These are phyloP conservation scores for Apophysomyces ossiformis DNA, from an alignment of 371 early-diverging fungal species.

Conservation along the genomic window DNA sequence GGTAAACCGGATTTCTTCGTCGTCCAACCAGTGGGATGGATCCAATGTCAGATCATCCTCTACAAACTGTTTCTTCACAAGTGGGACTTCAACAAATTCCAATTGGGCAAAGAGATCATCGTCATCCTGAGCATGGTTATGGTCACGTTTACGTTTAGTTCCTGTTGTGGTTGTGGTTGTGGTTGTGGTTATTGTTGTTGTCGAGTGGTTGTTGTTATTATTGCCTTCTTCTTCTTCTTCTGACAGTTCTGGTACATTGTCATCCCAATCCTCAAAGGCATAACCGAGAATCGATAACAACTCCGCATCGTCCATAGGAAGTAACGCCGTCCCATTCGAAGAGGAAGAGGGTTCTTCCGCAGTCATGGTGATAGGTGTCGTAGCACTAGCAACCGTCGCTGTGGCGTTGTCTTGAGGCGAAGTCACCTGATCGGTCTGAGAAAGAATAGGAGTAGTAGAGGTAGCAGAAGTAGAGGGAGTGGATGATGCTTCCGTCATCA, in stretches of 20 bases:
- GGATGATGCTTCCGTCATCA: background rate
- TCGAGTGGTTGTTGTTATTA: too few relatives aligned
- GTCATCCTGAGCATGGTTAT: constrained; percentile 23
- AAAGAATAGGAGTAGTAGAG: background rate
- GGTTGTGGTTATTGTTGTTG: too few relatives aligned
- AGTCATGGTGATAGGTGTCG: too few relatives aligned
- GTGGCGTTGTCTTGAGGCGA: constrained; percentile 1
- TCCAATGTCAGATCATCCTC: constrained; percentile 20
- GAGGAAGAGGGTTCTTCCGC: background rate
- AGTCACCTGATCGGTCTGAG: background rate
- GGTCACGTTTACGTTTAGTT: constrained; percentile 22
- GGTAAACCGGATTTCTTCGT: constrained; percentile 31
- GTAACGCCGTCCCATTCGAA: too few relatives aligned
- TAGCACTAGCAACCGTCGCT: too few relatives aligned
- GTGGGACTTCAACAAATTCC: constrained; percentile 37
- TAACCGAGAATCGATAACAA: background rate
- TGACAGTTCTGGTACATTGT: constrained; percentile 13
- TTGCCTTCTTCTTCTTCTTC: constrained; percentile 22
- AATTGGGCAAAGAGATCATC: constrained; percentile 30
- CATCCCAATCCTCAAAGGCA: constrained; percentile 8
- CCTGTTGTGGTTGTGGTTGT: background rate
- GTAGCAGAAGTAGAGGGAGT: too few relatives aligned
- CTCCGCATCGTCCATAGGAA: constrained; percentile 10
- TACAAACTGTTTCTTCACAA: constrained; percentile 21
- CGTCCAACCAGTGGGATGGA: constrained; percentile 16